A percentile compares a stretch with the other conserved stretches of the same genome.
These are phyloP conservation scores for Candida anglica DNA, from an alignment of 805 yeast species.

Conservation along the genomic window DNA sequence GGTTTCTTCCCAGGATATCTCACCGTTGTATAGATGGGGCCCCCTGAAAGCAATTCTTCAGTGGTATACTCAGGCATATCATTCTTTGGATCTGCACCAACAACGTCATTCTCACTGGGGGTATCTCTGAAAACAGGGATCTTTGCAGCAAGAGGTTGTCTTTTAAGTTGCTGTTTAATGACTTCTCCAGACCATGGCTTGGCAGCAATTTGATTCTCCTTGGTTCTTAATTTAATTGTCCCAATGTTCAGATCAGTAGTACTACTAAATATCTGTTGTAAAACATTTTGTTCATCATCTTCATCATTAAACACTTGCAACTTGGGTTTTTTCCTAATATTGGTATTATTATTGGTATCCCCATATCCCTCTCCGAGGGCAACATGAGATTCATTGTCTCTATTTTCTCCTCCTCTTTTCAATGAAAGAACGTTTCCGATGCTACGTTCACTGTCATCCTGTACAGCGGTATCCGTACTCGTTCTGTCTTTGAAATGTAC, in stretches of 20 bases:
- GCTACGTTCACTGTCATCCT: constrained; percentile 14
- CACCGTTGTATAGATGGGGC: constrained; percentile 47
- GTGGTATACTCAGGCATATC: constrained; percentile 2
- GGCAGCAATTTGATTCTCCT: constrained; percentile 59
- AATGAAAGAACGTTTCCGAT: constrained; percentile 20
- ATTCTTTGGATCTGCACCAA: constrained; percentile 5
- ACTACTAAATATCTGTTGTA: constrained; percentile 19
- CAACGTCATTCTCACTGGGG: constrained; percentile 6
- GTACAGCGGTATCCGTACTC: background rate
- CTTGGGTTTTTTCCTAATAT: constrained; percentile 11
- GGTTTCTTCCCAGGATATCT: constrained; percentile 54
- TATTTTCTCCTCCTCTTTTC: background rate
- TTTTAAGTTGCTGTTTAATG: constrained; percentile 35
- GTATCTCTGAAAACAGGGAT: constrained; percentile 23
- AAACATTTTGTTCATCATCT: constrained; percentile 10
- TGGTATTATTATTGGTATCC: too few species aligned
- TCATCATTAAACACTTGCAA: constrained; percentile 36
- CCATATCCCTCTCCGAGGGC: constrained; percentile 11
- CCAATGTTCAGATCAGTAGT: constrained; percentile 35
- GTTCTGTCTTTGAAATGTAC: constrained; percentile 41
- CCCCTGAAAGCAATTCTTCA: constrained; percentile 8
- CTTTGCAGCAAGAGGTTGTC: constrained; percentile 26
- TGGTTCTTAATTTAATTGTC: constrained; percentile 44
- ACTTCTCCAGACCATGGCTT: constrained; percentile 64
- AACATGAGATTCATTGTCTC: background rate